Evolutionary conservation across 2,329 filamentous ascomycete genomes (phyloP).

Genomic region (Apiospora sp.): DNA sequence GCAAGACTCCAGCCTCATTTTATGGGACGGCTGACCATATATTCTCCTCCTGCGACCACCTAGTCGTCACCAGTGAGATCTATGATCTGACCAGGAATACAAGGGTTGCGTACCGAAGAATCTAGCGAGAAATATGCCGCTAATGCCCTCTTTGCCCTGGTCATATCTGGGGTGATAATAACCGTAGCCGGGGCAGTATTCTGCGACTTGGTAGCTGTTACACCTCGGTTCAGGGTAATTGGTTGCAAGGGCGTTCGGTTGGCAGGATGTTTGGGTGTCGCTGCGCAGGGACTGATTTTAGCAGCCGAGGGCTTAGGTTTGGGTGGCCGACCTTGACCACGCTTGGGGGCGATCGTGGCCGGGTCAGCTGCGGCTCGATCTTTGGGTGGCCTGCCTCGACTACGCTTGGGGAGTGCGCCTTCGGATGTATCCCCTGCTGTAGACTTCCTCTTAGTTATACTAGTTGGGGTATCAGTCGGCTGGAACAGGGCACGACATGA

Average conservation of each 20-base stretch:
- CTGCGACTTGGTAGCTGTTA: not conserved
- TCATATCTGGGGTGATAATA: not conserved
- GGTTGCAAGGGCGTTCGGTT: not conserved
- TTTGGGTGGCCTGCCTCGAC: not conserved
- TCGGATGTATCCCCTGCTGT: not conserved
- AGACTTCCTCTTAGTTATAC: not conserved
- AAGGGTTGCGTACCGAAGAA: not conserved
- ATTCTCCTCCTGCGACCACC: not conserved
- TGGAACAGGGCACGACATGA: not conserved
- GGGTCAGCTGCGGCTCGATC: not conserved
- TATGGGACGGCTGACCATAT: not conserved
- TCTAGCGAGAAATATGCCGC: not conserved
- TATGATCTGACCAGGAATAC: not conserved
- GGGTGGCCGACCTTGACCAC: not conserved
- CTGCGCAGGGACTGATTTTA: not conserved
- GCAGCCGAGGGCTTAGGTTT: not conserved
- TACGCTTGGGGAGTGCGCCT: not conserved
- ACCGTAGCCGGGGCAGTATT: not conserved
- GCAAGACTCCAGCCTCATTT: not conserved
- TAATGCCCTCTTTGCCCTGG: not conserved
- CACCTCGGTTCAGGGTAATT: not conserved
- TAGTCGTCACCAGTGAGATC: not conserved
- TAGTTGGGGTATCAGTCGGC: too few relatives aligned
- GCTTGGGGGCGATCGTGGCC: not conserved
- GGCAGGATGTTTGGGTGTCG: not conserved